Conservation (phyloP, 331 rosid species). For the Dryas integrifolia region DNA sequence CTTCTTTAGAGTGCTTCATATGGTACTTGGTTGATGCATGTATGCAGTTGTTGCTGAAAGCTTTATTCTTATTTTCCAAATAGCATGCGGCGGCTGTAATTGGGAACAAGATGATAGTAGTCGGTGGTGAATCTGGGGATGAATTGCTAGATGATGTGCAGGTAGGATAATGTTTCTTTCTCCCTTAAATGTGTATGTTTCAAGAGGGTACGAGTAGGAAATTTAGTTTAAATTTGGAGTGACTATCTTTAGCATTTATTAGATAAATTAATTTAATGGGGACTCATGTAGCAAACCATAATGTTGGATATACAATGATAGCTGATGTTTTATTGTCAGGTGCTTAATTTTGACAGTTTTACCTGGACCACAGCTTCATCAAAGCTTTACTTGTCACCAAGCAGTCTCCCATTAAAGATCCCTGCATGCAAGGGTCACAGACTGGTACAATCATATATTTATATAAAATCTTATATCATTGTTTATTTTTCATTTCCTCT, state of each 20-base stretch:
- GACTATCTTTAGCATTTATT: background rate
- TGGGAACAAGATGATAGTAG: constrained; percentile 91
- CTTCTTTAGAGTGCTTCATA: background rate
- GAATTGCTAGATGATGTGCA: constrained; percentile 84
- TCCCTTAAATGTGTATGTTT: constrained; percentile 1
- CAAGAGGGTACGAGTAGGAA: background rate
- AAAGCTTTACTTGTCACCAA: constrained; percentile 89
- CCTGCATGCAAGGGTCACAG: constrained; percentile 99
- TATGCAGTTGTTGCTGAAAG: constrained; percentile 4
- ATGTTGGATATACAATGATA: background rate
- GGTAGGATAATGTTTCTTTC: constrained; percentile 42
- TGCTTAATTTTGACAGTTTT: constrained; percentile 80
- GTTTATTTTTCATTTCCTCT: background rate
- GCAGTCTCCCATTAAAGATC: constrained; percentile 83
- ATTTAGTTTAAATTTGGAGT: background rate
- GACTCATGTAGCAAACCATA: background rate
- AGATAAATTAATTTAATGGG: background rate
- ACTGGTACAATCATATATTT: constrained; percentile 49
- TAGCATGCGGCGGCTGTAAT: constrained; percentile 76
- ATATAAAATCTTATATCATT: background rate
- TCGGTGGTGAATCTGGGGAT: constrained; percentile 85
- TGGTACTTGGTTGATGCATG: background rate
- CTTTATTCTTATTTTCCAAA: constrained; percentile 8
- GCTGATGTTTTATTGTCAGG: constrained; percentile 44
- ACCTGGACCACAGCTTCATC: constrained; percentile 84